Evolutionary conservation across 768 basidiomycete species (phyloP).

Genomic region (Termitomyces sp.): DNA sequence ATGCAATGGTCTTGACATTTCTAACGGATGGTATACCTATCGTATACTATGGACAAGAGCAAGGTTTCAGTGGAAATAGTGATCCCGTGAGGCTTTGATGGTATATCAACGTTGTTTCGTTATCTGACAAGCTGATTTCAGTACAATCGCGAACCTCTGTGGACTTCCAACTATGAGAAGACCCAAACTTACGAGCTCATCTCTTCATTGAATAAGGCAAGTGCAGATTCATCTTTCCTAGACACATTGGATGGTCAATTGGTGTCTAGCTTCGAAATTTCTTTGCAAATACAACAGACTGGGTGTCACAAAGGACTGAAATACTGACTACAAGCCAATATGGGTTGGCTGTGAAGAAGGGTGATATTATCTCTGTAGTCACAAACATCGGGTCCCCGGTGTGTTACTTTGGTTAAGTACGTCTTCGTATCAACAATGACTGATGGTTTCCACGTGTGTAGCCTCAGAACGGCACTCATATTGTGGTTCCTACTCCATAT

Average conservation of each 20-base stretch:
- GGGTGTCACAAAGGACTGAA: constrained; percentile 45
- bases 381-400: constrained; percentile 77
- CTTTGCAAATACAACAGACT: constrained; percentile 48
- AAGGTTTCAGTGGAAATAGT: constrained; percentile 52
- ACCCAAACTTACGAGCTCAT: constrained; percentile 55
- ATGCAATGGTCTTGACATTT: constrained; percentile 70
- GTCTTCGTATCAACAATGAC: not conserved
- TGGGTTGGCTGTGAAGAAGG: constrained; percentile 63
- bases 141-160: constrained; percentile 74
- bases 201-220: constrained; percentile 52
- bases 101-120: not conserved
- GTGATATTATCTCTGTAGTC: constrained; percentile 51
- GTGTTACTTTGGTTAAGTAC: constrained; percentile 13
- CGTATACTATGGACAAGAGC: constrained; percentile 80
- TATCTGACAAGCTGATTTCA: constrained; percentile 18
- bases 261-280: constrained; percentile 55
- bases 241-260: not conserved
- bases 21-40: constrained; percentile 83
- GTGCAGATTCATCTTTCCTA: not conserved
- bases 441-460: constrained; percentile 15
- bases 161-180: constrained; percentile 60
- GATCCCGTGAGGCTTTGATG: constrained; percentile 50
- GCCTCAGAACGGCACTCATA: constrained; percentile 50
- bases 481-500: constrained; percentile 56
- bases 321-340: constrained; percentile 44